Evolutionary conservation across 1,284 basidiomycete genomes (phyloP), one percentile per base, ranked within the genome.

Genomic region (Pascua sp.): DNA sequence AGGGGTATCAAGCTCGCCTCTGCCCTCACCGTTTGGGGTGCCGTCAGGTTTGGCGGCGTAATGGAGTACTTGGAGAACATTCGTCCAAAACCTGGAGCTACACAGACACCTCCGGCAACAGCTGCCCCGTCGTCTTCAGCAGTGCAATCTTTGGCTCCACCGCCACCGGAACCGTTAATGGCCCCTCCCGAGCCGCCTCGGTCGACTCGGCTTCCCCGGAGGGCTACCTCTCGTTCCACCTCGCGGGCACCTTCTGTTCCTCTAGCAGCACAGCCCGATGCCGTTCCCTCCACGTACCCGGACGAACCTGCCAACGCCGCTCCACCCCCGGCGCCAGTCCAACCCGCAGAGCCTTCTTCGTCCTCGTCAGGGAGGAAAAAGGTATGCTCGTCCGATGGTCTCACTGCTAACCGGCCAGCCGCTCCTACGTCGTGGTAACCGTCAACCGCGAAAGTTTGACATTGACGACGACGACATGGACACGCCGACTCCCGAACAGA

Each of bases 231-330:
- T 2, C 45, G 44, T 3, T 18, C 45, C n/a, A 16, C 45, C 1
- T 47, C 51, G 38, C 51, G 51, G 17, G 47, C 56, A 18, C 48
- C 57, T 0, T 46, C 54, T 10, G 24, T 47, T 8, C 43, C 42
- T n/a, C 37, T 47, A 15, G 50, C 59, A 16, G 24, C 39, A 1
- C 54, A 56, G 32, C 55, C 53, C 0, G 64, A 65, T 15, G 58
- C 56, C 9, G 55, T 75, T 4, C 69, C 72, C 0, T 75, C 72
- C 0, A 71, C 70, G 0, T 72, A 62, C 45, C 66, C 70, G 0
- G 67, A 72, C 11, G 70, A 68, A 13, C 57, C 59, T 1, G 61
- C 51, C 1, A 13, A 37, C 10, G 18, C 11, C 18, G 38, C 24
- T 8, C 37, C 43, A n/a, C 51, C 51, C 24, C 40, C 45, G 10